phyloP scores from a whole-genome alignment of 805 yeast genomes.

The Yarrowia alimentaria region DNA sequence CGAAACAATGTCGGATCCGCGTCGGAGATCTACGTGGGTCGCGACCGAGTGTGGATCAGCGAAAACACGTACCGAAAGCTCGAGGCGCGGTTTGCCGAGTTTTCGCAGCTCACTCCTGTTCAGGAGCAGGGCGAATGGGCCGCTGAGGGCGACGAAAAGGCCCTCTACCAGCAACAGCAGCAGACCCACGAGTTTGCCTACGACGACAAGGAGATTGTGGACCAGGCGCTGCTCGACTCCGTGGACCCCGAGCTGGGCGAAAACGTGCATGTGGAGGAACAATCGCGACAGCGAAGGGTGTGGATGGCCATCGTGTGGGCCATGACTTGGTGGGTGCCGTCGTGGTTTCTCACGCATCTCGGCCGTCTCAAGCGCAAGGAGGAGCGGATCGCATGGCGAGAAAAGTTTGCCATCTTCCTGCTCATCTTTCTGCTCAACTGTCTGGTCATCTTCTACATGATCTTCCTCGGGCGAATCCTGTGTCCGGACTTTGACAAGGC shows the following conservation, averaged over 20 bases:
- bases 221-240: conserved; percentile 35
- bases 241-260: conserved; percentile 64
- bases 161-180: not conserved
- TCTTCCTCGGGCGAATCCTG: conserved; percentile 43
- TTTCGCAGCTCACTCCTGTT: conserved; percentile 25
- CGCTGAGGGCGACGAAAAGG: not conserved
- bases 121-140: conserved; percentile 24
- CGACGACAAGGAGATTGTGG: conserved; percentile 16
- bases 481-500: conserved; percentile 45
- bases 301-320: conserved; percentile 44
- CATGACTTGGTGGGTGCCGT: conserved; percentile 45
- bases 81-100: conserved; percentile 33
- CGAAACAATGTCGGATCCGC: conserved; percentile 38
- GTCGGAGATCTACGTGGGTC: conserved; percentile 41
- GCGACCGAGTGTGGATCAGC: conserved; percentile 41
- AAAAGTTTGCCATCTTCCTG: conserved; percentile 45
- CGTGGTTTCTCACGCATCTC: conserved; percentile 36
- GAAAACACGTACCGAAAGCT: conserved; percentile 43
- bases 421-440: conserved; percentile 44
- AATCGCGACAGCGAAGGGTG: conserved; percentile 38
- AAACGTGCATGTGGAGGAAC: conserved; percentile 41
- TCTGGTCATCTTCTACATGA: conserved; percentile 37
- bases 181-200: not conserved
- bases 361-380: conserved; percentile 41
- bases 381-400: conserved; percentile 46